Evolutionary conservation across 2,329 filamentous ascomycete species (phyloP).

Genomic region (Pseudogymnoascus sp.): DNA sequence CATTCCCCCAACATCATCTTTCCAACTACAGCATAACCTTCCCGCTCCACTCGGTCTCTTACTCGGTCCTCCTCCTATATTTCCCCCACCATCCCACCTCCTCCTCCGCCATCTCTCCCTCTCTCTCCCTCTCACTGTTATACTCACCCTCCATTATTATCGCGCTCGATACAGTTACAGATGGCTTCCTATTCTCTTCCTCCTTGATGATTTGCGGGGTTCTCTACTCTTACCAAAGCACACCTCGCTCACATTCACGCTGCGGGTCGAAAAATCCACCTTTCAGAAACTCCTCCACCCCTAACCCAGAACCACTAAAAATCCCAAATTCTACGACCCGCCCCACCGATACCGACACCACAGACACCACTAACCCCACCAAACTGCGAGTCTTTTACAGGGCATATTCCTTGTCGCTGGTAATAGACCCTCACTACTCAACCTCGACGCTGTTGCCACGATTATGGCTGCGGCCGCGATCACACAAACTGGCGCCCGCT

Average conservation of each 20-base stretch:
- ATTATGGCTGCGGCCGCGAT: slow-evolving; percentile 7
- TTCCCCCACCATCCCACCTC: neutral
- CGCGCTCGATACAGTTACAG: neutral
- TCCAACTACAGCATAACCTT: neutral
- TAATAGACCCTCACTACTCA: slow-evolving; percentile 3
- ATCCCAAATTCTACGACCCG: neutral
- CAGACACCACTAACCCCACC: slow-evolving; percentile 1
- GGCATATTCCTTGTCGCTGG: neutral
- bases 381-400: slow-evolving; percentile 6
- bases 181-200: slow-evolving; percentile 4
- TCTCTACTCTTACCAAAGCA: neutral
- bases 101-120: neutral
- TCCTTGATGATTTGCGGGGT: neutral
- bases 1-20: neutral
- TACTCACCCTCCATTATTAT: neutral
- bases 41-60: neutral
- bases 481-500: slow-evolving; percentile 4
- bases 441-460: slow-evolving; percentile 1
- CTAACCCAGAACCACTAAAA: slow-evolving; percentile 8
- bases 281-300: neutral
- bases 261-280: neutral
- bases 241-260: neutral
- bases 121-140: neutral
- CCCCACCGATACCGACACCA: slow-evolving; percentile 3
- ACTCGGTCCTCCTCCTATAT: neutral